Evolutionary conservation across 106 monocot species (phyloP).

Genomic region (Apostasia shenzhenica): DNA sequence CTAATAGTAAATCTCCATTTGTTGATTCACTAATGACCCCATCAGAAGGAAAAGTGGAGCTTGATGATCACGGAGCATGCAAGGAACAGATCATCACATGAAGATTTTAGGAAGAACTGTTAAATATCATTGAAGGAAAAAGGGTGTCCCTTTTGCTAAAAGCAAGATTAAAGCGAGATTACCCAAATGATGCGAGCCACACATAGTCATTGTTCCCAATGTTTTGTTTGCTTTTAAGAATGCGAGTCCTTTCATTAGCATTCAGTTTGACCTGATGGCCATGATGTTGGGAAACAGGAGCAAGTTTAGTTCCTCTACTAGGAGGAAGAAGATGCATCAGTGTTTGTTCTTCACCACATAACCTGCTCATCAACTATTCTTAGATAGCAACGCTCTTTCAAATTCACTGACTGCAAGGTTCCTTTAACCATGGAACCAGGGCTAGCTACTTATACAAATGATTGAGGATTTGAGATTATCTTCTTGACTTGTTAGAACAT

Average conservation of each 20-base stretch:
- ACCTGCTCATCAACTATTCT: too few relatives aligned
- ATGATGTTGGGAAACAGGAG: slow-evolving; percentile 8
- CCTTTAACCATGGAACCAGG: too few relatives aligned
- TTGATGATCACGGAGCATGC: not conserved
- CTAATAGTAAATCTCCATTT: not conserved
- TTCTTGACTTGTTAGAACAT: too few relatives aligned
- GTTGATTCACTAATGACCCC: not conserved
- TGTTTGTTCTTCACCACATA: slow-evolving; percentile 1
- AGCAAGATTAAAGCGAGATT: not conserved
- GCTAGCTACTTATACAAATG: too few relatives aligned
- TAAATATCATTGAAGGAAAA: too few relatives aligned
- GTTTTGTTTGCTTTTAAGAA: not conserved
- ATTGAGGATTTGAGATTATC: too few relatives aligned
- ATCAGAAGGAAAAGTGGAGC: not conserved
- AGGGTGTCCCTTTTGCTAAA: not conserved
- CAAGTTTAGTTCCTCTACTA: not conserved
- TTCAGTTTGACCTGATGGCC: not conserved
- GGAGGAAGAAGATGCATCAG: not conserved
- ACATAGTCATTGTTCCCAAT: not conserved
- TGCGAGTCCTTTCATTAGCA: not conserved
- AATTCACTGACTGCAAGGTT: too few relatives aligned
- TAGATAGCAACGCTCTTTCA: too few relatives aligned
- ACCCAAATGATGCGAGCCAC: not conserved
- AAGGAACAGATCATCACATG: too few relatives aligned
- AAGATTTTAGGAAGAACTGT: too few relatives aligned